Conservation (phyloP, 2,329 filamentous ascomycete genomes). For the Cordyceps pruinosa region DNA sequence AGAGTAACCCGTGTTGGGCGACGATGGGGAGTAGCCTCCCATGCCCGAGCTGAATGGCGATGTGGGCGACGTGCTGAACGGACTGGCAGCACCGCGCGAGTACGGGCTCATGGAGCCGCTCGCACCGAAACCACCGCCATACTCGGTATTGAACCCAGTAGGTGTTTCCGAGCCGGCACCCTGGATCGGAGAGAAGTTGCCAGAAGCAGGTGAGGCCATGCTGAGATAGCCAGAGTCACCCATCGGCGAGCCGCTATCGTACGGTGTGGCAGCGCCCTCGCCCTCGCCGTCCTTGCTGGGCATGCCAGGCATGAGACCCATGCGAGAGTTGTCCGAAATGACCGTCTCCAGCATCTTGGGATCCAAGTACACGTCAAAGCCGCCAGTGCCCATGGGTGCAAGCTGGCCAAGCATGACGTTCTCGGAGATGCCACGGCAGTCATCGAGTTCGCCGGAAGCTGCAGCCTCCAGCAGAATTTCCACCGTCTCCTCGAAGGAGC, state of each 20-base stretch:
- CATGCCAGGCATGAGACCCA: conserved; percentile 73
- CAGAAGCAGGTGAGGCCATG: conserved; percentile 55
- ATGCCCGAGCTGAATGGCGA: conserved; percentile 53
- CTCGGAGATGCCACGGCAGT: conserved; percentile 96
- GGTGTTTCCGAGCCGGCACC: conserved; percentile 65
- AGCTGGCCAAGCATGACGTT: conserved; percentile 98
- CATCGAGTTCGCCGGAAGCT: conserved; percentile 88
- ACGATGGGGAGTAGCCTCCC: conserved; percentile 67
- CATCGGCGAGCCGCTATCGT: conserved; percentile 80
- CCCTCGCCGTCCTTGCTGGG: conserved; percentile 67
- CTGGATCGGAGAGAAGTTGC: conserved; percentile 72
- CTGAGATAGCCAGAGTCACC: conserved; percentile 61
- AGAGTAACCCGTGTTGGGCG: conserved; percentile 64
- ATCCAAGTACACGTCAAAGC: conserved; percentile 90
- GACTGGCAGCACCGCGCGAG: conserved; percentile 58
- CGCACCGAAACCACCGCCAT: conserved; percentile 45
- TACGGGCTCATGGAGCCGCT: conserved; percentile 57
- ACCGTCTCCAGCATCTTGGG: conserved; percentile 94
- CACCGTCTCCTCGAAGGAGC: conserved; percentile 98
- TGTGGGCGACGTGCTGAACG: conserved; percentile 65
- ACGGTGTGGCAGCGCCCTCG: conserved; percentile 86
- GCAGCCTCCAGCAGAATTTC: conserved; percentile 96
- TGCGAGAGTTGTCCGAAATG: conserved; percentile 84
- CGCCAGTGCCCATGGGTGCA: conserved; percentile 93
- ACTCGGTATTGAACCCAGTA: conserved; percentile 57